Evolutionary conservation across 306 rosid species (phyloP), one percentile per base, ranked within the genome.

Genomic region (Acacia crassicarpa): DNA sequence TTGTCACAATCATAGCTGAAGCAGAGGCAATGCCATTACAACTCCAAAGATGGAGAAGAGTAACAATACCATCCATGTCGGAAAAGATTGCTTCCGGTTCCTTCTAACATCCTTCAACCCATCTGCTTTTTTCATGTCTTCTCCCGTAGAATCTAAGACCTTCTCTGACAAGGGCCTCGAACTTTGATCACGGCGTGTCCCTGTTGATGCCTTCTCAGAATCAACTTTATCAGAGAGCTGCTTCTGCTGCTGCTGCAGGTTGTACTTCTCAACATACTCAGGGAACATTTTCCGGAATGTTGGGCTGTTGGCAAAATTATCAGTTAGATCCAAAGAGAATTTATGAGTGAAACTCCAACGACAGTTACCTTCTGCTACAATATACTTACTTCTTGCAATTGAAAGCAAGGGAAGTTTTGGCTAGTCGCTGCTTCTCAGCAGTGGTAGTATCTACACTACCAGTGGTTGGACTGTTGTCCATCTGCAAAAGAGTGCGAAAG

Each of bases 381-480:
- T 17, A 56, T 43, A 90, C 98, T 87, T 91, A 95, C 99, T 93
- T 92, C 85, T 90, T 93, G 70, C 93, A 89, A 66, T 95, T 95
- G 91, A 92, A 95, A 53, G 94, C 86, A 76, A 95, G 94, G 75
- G 99, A 95, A 74, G 91, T 75, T 87, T 93, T 92, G 51, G 99
- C 98, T 76, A 95, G 90, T 61, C 91, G 96, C 84, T 91, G 93
- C 93, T 95, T 95, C 93, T 95, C 98, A 5, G 80, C 84, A 77
- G 80, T 84, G 67, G 98, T 91, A 65, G 97, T 91, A 87, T 82
- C 92, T 83, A 95, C 99, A 78, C 99, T 93, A 68, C 99, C 99
- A 13, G 99, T 95, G 53, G 99, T 95, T 59, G 98, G 99, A 85
- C 98, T 95, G 81, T 77, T 93, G 86, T 95, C 99, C 98, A 93